These are phyloP conservation scores for Pyricularia sp. DNA, from an alignment of 2,329 filamentous ascomycete species.

Conservation along the genomic window DNA sequence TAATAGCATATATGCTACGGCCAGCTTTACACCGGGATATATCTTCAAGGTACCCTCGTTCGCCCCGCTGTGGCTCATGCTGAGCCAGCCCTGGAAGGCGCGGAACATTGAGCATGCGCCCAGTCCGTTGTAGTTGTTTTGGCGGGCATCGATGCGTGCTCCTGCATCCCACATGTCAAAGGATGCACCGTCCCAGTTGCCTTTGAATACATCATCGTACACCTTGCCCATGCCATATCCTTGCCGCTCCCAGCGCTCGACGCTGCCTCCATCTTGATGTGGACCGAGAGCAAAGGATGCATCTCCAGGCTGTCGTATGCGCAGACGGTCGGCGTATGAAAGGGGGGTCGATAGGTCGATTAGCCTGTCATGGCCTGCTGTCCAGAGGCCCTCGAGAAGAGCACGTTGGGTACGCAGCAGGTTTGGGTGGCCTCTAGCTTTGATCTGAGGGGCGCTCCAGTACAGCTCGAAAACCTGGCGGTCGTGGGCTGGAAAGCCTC, in stretches of 20 bases:
- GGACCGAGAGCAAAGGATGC: constrained; percentile 61
- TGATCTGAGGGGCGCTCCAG: constrained; percentile 61
- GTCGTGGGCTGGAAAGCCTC: constrained; percentile 54
- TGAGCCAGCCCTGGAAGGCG: constrained; percentile 85
- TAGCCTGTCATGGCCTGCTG: constrained; percentile 15
- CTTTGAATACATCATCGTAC: constrained; percentile 65
- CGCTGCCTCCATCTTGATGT: constrained; percentile 64
- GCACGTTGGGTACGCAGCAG: constrained; percentile 51
- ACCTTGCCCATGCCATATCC: constrained; percentile 60
- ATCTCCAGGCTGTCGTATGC: constrained; percentile 65
- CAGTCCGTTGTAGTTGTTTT: constrained; percentile 70
- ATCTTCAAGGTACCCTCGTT: constrained; percentile 74
- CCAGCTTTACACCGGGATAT: constrained; percentile 65
- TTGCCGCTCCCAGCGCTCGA: constrained; percentile 64
- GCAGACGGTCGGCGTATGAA: constrained; percentile 61
- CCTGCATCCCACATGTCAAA: constrained; percentile 78
- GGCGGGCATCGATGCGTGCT: constrained; percentile 56
- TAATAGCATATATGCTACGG: constrained; percentile 72
- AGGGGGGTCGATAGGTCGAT: constrained; percentile 36
- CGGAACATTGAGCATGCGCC: constrained; percentile 80
- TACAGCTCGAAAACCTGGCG: constrained; percentile 70
- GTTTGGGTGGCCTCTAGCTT: constrained; percentile 57
- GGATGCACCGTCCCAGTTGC: constrained; percentile 56
- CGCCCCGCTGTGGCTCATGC: constrained; percentile 63
- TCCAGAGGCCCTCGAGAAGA: constrained; percentile 53